Evolutionary conservation across 805 yeast species (phyloP).

Genomic region (Wickerhamomyces ciferrii): DNA sequence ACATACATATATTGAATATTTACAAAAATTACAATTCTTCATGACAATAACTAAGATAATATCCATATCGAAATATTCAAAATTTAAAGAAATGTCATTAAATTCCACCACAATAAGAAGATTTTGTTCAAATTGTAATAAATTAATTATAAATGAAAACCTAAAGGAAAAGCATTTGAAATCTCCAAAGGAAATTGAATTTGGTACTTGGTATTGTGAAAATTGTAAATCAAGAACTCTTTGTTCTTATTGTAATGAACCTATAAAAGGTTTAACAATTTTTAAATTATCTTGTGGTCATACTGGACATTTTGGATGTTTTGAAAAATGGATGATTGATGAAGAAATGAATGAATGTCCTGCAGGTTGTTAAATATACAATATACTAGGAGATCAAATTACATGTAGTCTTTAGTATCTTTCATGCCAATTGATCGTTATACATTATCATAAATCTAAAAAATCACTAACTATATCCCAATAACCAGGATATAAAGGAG

Average conservation of each 20-base stretch:
- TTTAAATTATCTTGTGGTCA: slow-evolving; percentile 75
- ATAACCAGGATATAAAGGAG: slow-evolving; percentile 67
- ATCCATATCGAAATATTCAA: slow-evolving; percentile 31
- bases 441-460: slow-evolving; percentile 29
- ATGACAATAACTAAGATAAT: slow-evolving; percentile 53
- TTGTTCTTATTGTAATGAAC: slow-evolving; percentile 74
- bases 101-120: slow-evolving; percentile 38
- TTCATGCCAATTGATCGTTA: too few relatives aligned
- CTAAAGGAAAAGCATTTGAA: slow-evolving; percentile 34
- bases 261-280: slow-evolving; percentile 67
- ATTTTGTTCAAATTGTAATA: slow-evolving; percentile 58
- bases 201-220: slow-evolving; percentile 86
- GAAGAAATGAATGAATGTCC: slow-evolving; percentile 73
- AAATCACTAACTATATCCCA: slow-evolving; percentile 68
- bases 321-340: slow-evolving; percentile 69
- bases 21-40: slow-evolving; percentile 46
- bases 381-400: too few relatives aligned
- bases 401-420: too few relatives aligned
- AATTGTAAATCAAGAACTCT: slow-evolving; percentile 43
- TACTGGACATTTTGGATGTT: slow-evolving; percentile 77
- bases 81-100: slow-evolving; percentile 20
- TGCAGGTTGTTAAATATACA: slow-evolving; percentile 48
- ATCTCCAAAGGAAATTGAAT: slow-evolving; percentile 26
- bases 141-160: slow-evolving; percentile 53
- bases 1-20: slow-evolving; percentile 45